phyloP scores from a whole-genome alignment of 805 yeast genomes.

The Priceomyces medius region DNA sequence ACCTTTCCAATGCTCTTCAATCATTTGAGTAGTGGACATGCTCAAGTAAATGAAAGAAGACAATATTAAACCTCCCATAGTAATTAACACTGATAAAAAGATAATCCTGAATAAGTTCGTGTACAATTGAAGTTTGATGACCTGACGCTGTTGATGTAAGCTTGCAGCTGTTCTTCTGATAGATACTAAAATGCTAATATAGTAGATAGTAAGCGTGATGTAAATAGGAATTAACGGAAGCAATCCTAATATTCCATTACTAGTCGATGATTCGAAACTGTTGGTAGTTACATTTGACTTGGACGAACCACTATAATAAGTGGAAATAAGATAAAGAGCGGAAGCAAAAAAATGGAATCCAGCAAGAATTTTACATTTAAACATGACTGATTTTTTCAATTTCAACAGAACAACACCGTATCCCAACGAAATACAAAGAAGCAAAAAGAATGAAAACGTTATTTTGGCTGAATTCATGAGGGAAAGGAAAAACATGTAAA shows the following conservation, averaged over 20 bases:
- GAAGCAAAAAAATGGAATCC: conserved; percentile 37
- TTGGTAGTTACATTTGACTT: conserved; percentile 21
- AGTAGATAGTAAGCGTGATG: conserved; percentile 66
- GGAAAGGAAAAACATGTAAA: conserved; percentile 74
- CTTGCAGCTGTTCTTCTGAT: conserved; percentile 72
- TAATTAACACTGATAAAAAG: conserved; percentile 64
- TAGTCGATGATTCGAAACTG: conserved; percentile 55
- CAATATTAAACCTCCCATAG: conserved; percentile 68
- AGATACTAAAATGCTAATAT: conserved; percentile 69
- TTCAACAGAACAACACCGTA: conserved; percentile 93
- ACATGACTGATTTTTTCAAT: conserved; percentile 72
- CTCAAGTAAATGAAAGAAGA: conserved; percentile 70
- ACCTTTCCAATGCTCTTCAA: conserved; percentile 89
- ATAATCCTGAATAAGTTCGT: conserved; percentile 72
- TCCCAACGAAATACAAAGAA: conserved; percentile 84
- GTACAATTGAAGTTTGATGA: conserved; percentile 87
- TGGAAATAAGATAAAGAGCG: conserved; percentile 32
- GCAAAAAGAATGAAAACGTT: conserved; percentile 83
- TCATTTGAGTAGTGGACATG: conserved; percentile 69
- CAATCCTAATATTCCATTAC: conserved; percentile 47
- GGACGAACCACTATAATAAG: conserved; percentile 29
- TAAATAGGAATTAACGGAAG: conserved; percentile 70
- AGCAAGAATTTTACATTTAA: conserved; percentile 48
- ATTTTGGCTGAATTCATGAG: conserved; percentile 76
- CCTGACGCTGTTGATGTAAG: conserved; percentile 81